phyloP scores from a whole-genome alignment of 176 grass and related monocot genomes.

The Oryza longistaminata region DNA sequence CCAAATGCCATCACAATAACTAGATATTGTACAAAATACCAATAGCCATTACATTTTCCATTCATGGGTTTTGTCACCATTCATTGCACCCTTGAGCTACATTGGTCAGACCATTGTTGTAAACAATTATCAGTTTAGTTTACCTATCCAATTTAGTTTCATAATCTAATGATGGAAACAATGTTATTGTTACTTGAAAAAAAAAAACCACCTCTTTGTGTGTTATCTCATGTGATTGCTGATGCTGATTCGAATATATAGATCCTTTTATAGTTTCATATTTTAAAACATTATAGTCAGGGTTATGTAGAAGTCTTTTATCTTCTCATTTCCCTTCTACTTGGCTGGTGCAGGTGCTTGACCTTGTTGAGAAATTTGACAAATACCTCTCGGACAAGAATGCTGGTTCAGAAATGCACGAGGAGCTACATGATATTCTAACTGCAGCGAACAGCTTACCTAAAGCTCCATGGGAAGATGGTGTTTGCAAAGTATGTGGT shows the following conservation, averaged over 20 bases:
- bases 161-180: constrained; percentile 6
- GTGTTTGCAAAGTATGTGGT: constrained; percentile 97
- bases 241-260: constrained; percentile 26
- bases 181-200: constrained; percentile 2
- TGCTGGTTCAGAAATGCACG: constrained; percentile 39
- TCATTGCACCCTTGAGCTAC: neutral
- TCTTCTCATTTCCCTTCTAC: constrained; percentile 30
- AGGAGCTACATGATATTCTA: constrained; percentile 69
- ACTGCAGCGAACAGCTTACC: constrained; percentile 57
- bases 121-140: constrained; percentile 3
- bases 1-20: neutral
- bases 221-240: neutral
- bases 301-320: constrained; percentile 24
- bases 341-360: constrained; percentile 65
- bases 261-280: constrained; percentile 18
- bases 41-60: neutral
- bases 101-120: neutral
- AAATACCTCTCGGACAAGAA: constrained; percentile 41
- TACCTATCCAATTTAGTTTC: neutral
- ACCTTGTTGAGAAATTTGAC: constrained; percentile 68
- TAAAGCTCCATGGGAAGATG: constrained; percentile 97
- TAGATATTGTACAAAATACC: neutral
- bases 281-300: constrained; percentile 13
- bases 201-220: neutral
- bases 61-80: neutral